Base-by-base conservation (phyloP, 2,329 filamentous ascomycete genomes). In the Beauveria brongniartii region DNA sequence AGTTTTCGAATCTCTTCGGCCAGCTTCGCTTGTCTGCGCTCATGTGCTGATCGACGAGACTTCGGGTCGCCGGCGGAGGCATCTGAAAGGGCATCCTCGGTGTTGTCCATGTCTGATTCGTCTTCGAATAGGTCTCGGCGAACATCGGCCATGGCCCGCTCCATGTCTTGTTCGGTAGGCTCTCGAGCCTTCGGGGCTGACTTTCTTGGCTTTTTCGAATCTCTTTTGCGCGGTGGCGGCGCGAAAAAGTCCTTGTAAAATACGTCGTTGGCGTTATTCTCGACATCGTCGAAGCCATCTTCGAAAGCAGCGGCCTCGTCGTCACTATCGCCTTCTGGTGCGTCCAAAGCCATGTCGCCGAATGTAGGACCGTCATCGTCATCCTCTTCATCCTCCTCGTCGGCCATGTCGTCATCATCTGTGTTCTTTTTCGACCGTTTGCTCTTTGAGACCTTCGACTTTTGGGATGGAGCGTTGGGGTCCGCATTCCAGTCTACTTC, bases 191-290 rank as follows among this genome's bases (percentile, higher is more conserved):
- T 73, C 34, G 68, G 73, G 55, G 72, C 75, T 10, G 71, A 69
- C 58, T 77, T 75, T 65, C 75, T 78, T 59, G 71, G 72, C 68
- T 75, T 83, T 66, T 70, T 74, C 61, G 71, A 76, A 61, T 80
- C 80, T 64, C 94, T 95, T 67, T 83, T 85, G 22, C 88, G 82
- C 16, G 92, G 92, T 12, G 92, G 93, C 10, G 91, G 90, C 3
- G 89, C 91, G 69, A 97, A 97, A 76, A 97, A 97, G 72, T 97
- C 92, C 63, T 88, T 87, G 74, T 96, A 97, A 75, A 88, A 91
- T 68, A 97, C 80, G 64, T 92, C 88, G 71, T 96, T 96, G 55
- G 92, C 92, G 68, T 96, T 95, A 64, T 79, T 73, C 51, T 82
- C 83, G 55, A 82, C 81, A 44, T 80, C 83, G 16, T 82, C 81